Evolutionary conservation across 2,329 filamentous ascomycete species (phyloP), one percentile per base, ranked within the genome.

Genomic region (Penicillium sp.): DNA sequence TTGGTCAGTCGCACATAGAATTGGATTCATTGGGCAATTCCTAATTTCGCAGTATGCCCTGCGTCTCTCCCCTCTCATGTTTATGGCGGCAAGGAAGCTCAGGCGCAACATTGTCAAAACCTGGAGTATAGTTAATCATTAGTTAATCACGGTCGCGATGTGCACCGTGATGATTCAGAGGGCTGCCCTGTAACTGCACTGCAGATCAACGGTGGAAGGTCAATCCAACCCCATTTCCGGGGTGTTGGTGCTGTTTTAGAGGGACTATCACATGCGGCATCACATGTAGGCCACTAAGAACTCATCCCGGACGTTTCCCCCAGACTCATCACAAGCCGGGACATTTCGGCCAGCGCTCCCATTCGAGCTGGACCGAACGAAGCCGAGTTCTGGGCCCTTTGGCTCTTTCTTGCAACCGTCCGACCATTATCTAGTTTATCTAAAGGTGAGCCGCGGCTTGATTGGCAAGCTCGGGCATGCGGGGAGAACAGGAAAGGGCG

Each of bases 401-500:
- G 24, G 31, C 7, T 31, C 31, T 10, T 10, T 31, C n/a, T 33
- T 33, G 31, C 18, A 35, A 10, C 11, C 18, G 11, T 14, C 18
- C 19, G 6, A 36, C 18, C 7, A 40, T 46, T 14, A 19, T 16
- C 13, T 11, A 31, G 13, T 40, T 46, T 18, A 19, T 16, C 13
- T 11, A 31, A 11, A 24, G 11, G 13, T 51, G 47, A 58, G 51
- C 66, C 64, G 64, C 62, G 66, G 66, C 57, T 60, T 36, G 55
- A 65, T 67, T 66, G 62, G 61, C 50, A 52, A 54, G 47, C 47
- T 49, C 50, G 50, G 55, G 50, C 18, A 31, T 52, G 58, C 54
- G 54, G 61, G 59, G 57, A 31, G 39, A 39, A 43, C 41, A 44
- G 41, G 33, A 22, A 31, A 35, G 49, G 33, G 33, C 35, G 47